Evolutionary conservation across 140 eudicot genomes (phyloP).

Genomic region (Bidens hawaiensis): DNA sequence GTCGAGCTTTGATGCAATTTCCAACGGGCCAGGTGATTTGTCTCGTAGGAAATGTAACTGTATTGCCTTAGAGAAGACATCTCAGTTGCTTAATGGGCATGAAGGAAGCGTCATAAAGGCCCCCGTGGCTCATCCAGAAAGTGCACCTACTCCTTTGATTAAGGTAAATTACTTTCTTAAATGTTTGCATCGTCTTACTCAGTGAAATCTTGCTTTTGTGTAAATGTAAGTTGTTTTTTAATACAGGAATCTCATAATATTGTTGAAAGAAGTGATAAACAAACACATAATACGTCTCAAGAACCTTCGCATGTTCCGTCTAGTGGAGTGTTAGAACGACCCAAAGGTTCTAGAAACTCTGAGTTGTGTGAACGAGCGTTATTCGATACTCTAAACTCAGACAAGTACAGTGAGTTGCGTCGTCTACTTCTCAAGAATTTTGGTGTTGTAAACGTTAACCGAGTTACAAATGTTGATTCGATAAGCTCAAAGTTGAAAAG

Average conservation of each 20-base stretch:
- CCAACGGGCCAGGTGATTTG: slow-evolving; percentile 31
- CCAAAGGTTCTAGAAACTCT: slow-evolving; percentile 33
- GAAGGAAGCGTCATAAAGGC: slow-evolving; percentile 54
- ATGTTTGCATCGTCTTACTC: not conserved
- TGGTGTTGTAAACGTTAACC: slow-evolving; percentile 47
- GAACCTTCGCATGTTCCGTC: slow-evolving; percentile 20
- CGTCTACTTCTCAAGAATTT: slow-evolving; percentile 53
- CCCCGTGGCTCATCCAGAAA: slow-evolving; percentile 29
- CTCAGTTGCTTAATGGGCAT: slow-evolving; percentile 36
- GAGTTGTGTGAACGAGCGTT: slow-evolving; percentile 45
- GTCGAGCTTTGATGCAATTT: slow-evolving; percentile 31
- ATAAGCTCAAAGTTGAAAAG: slow-evolving; percentile 59
- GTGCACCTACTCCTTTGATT: slow-evolving; percentile 22
- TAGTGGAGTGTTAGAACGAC: slow-evolving; percentile 35
- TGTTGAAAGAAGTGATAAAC: slow-evolving; percentile 33
- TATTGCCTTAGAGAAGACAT: slow-evolving; percentile 35
- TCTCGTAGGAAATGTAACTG: slow-evolving; percentile 38
- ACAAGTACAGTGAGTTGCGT: slow-evolving; percentile 53
- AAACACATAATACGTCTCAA: slow-evolving; percentile 26
- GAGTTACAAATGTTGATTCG: slow-evolving; percentile 41
- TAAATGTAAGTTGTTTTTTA: slow-evolving; percentile 1
- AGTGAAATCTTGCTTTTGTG: not conserved
- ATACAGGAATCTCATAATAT: slow-evolving; percentile 47
- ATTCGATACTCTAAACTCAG: slow-evolving; percentile 51
- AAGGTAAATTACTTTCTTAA: slow-evolving; percentile 32